Base-by-base conservation (phyloP, 2,329 filamentous ascomycete genomes). In the Alternaria consortialis region DNA sequence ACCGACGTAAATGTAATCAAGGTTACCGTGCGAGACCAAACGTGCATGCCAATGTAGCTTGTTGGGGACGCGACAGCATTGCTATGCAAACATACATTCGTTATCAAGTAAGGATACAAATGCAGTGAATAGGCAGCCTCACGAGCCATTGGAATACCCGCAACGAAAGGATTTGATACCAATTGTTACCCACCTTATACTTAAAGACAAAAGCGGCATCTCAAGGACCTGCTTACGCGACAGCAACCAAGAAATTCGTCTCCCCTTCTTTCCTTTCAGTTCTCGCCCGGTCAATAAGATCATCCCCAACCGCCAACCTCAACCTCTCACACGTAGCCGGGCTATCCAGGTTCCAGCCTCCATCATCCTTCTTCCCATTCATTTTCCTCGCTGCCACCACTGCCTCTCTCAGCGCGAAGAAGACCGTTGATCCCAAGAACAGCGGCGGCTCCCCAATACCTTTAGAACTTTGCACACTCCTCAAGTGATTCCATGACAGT, bases 371-470 rank as follows among this genome's bases (percentile, higher is more conserved):
- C 56, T 64, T 62, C 32, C 73, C 70, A 58, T 79, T 78, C 74
- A 76, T 87, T 66, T 79, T 83, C 64, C 93, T 84, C 29, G 92
- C 92, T 12, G 88, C 87, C 79, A 89, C 90, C 46, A 96, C 82
- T 23, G 93, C 93, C 77, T 96, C 92, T 40, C 93, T 84, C 63
- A 97, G 90, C 1, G 92, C 93, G 75, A 97, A 97, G 82, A 96
- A 95, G 0, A 95, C 92, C 0, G 87, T 86, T 61, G 88, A 90
- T 12, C 92, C 93, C 86, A 97, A 86, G 76, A 96, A 97, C 31
- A 90, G 73, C 0, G 88, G 88, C 25, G 88, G 88, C 72, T 90
- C 88, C 0, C 88, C 92, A 2, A 95, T 91, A 7, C 92, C 93
- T 32, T 93, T 84, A 63, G 89, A 92, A 29, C 92, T 86, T 82